A percentile compares a stretch with the other conserved stretches of the same genome.
Conservation (phyloP, 805 yeast genomes). For the Cyberlindnera suaveolens region DNA sequence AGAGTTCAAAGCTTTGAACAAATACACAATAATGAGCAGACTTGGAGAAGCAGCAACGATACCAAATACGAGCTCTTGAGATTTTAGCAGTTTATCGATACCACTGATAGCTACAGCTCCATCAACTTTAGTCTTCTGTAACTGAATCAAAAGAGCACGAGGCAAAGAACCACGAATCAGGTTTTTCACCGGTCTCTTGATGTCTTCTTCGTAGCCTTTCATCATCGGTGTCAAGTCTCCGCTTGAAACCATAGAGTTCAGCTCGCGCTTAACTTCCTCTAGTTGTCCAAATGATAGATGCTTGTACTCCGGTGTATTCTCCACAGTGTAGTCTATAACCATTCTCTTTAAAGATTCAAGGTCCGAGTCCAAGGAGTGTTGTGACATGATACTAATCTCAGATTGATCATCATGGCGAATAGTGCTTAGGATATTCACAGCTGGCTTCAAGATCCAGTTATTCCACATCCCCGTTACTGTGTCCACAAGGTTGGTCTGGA, state of each 20-base stretch:
- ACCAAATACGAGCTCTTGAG: conserved; percentile 93
- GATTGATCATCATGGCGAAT: conserved; percentile 78
- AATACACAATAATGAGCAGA: conserved; percentile 47
- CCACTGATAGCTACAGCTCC: conserved; percentile 88
- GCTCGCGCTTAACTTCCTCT: conserved; percentile 15
- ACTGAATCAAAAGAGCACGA: conserved; percentile 75
- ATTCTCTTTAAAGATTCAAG: conserved; percentile 77
- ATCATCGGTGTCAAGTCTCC: conserved; percentile 81
- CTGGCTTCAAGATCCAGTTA: conserved; percentile 82
- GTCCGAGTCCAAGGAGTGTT: conserved; percentile 73
- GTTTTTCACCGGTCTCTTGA: conserved; percentile 62
- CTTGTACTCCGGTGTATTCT: conserved; percentile 21
- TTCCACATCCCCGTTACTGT: conserved; percentile 59
- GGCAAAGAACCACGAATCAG: conserved; percentile 61
- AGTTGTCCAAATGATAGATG: conserved; percentile 3
- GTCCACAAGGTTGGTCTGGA: conserved; percentile 52
- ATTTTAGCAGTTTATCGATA: conserved; percentile 79
- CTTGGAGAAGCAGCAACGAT: conserved; percentile 86
- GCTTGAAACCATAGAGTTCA: conserved; percentile 45
- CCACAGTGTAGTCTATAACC: conserved; percentile 67
- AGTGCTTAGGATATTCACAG: conserved; percentile 64
- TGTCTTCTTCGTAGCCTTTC: conserved; percentile 72
- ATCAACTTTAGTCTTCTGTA: conserved; percentile 96
- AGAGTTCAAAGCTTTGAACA: conserved; percentile 25
- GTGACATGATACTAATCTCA: conserved; percentile 70